Conservation (phyloP, 441 rosid genomes). For the Breynia disticha region DNA sequence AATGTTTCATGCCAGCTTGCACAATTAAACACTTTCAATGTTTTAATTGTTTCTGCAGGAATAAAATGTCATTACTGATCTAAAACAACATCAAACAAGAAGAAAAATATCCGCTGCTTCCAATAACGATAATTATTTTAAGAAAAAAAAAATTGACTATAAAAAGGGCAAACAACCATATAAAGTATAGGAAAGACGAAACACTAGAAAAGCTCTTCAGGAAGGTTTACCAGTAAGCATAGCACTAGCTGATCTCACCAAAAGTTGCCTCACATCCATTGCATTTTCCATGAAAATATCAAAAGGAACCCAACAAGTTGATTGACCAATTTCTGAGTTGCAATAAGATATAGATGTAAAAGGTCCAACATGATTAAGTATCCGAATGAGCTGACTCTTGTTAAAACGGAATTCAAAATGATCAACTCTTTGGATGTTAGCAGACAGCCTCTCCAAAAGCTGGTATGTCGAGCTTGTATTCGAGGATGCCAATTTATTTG, state of each 20-base stretch:
- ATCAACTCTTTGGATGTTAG: conserved; percentile 28
- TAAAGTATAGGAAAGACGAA: background rate
- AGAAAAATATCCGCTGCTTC: conserved; percentile 7
- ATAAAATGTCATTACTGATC: conserved; percentile 7
- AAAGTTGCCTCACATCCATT: conserved; percentile 52
- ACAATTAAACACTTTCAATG: conserved; percentile 38
- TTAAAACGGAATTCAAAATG: conserved; percentile 32
- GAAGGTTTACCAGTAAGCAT: conserved; percentile 35
- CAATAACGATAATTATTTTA: background rate
- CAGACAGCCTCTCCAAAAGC: conserved; percentile 28
- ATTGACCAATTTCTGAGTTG: conserved; percentile 25
- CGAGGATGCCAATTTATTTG: conserved; percentile 26
- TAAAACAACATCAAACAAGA: background rate
- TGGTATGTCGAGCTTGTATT: conserved; percentile 26
- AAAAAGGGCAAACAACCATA: background rate
- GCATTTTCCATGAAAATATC: conserved; percentile 56
- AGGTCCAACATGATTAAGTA: conserved; percentile 28
- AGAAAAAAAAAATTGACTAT: conserved; percentile 1
- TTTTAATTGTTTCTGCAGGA: conserved; percentile 34
- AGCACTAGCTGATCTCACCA: conserved; percentile 33
- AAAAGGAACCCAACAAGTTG: conserved; percentile 50
- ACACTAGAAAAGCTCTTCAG: conserved; percentile 1
- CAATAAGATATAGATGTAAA: conserved; percentile 25
- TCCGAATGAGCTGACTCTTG: conserved; percentile 24
- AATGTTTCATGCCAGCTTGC: conserved; percentile 75